Evolutionary conservation across 2,329 filamentous ascomycete genomes (phyloP).

Genomic region (Juglanconis sp.): DNA sequence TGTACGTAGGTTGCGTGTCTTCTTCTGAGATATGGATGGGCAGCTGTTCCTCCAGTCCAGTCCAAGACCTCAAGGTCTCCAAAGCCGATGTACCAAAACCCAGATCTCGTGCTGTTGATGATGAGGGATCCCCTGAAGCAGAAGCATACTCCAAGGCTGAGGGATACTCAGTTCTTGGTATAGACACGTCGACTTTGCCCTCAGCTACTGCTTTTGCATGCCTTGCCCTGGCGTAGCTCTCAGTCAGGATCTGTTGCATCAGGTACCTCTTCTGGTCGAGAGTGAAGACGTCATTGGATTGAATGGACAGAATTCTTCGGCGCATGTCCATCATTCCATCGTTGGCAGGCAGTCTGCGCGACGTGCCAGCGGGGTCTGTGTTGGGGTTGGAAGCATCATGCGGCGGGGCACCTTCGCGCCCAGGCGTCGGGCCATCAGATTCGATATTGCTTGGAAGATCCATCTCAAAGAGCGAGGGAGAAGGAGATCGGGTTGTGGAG

Average conservation of each 20-base stretch:
- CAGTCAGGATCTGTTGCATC: constrained; percentile 69
- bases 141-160: neutral
- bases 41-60: constrained; percentile 39
- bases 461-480: constrained; percentile 12
- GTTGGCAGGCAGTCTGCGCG: constrained; percentile 61
- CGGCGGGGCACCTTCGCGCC: constrained; percentile 15
- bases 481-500: constrained; percentile 7
- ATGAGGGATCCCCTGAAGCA: neutral
- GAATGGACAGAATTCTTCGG: constrained; percentile 65
- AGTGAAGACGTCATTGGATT: constrained; percentile 52
- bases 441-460: neutral
- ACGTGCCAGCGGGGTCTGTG: constrained; percentile 19
- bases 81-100: constrained; percentile 30
- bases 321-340: constrained; percentile 73
- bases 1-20: constrained; percentile 67
- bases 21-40: constrained; percentile 32
- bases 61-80: constrained; percentile 59
- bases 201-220: constrained; percentile 7
- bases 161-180: constrained; percentile 1
- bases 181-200: constrained; percentile 19
- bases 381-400: constrained; percentile 26
- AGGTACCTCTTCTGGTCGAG: constrained; percentile 65
- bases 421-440: constrained; percentile 20
- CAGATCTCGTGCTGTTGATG: constrained; percentile 8
- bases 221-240: constrained; percentile 49